Base-by-base conservation (phyloP, 805 yeast genomes). In the Pichia gijzeniarum region DNA sequence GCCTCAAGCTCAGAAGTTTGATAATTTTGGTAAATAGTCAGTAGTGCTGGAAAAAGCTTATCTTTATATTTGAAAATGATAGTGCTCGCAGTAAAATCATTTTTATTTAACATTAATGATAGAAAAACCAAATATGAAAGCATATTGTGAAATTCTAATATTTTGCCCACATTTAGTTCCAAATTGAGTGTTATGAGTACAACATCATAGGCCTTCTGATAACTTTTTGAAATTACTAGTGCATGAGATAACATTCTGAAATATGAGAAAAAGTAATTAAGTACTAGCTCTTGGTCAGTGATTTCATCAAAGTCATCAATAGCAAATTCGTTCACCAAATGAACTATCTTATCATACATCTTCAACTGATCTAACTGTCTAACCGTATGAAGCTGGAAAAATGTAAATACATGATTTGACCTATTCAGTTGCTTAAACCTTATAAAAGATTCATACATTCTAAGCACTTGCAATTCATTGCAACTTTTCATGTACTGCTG, bases 171-270 rank as follows among this genome's bases (percentile, higher is more conserved):
- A 12, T 43, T 18, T 3, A 41, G 12, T 13, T 20, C 25, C 9
- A 41, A 16, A 3, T 21, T 17, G 22, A 45, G 2, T n/a, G 45
- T 16, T 16, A 41, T 20, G 7, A 21, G 56, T 33, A 53, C 54
- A 5, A 51, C 18, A 3, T 44, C 35, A 41, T 55, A 50, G 1
- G 64, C 56, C n/a, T 48, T 48, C 14, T n/a, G 13, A 36, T 51
- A 56, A 3, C 43, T n/a, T 6, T 43, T 37, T 14, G 41, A 19
- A 36, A 53, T 48, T 25, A 54, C 49, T n/a, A 57, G 42, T 1
- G 63, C 47, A 20, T 45, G 49, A 14, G 53, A 50, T 6, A 58
- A 8, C 2, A 43, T 30, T 25, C 48, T 51, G 40, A 54, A 58
- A 35, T 58, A 56, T 1, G 30, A 20, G 5, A 53, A 48, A 4